Base-by-base conservation (phyloP, 176 grass and related monocot genomes). In the Coix lacrymajobi region DNA sequence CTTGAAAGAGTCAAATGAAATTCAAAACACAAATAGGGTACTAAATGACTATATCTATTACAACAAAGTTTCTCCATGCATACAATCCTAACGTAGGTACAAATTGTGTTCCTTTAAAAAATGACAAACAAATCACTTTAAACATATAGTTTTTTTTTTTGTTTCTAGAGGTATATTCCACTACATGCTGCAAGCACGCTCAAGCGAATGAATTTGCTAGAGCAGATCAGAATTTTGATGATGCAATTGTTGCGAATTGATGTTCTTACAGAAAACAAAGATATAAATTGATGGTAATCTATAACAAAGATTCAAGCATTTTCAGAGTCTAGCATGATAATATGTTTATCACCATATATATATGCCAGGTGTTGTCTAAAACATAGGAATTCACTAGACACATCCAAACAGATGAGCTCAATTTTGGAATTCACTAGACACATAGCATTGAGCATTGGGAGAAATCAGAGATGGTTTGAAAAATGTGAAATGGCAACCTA, bases 21-120 rank as follows among this genome's bases (percentile, higher is more conserved):
- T 25, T 77, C 19, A 57, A 66, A 73, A 54, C 34, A 83, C 3
- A 57, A 85, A 49, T 45, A 12, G 29, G 41, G 12, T 67, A 81
- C 68, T 62, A 51, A 34, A 73, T 56, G 22, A 60, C 43, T 79
- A 79, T 46, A 67, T 28, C 32, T 37, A 79, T 71, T 58, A 66
- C 29, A 88, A 58, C 7, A 57, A 6, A 57, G 16, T 56, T 77
- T 11, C 37, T 78, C 24, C 38, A 38, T 77, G n/a, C 19, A 70
- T 76, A 40, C 11, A 68, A 2, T 46, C 26, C 5, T 54, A 54
- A 36, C 39, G 62, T 68, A 76, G 4, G 54, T 30, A 77, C 62
- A 82, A 32, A 51, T 32, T 78, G 40, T 20, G 31, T 33, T 63
- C 33, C 24, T 28, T 34, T 44, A 45, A 68, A 46, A 20, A 48